Base-by-base conservation (phyloP, 2,329 filamentous ascomycete species). In the Cercospora beticola region DNA sequence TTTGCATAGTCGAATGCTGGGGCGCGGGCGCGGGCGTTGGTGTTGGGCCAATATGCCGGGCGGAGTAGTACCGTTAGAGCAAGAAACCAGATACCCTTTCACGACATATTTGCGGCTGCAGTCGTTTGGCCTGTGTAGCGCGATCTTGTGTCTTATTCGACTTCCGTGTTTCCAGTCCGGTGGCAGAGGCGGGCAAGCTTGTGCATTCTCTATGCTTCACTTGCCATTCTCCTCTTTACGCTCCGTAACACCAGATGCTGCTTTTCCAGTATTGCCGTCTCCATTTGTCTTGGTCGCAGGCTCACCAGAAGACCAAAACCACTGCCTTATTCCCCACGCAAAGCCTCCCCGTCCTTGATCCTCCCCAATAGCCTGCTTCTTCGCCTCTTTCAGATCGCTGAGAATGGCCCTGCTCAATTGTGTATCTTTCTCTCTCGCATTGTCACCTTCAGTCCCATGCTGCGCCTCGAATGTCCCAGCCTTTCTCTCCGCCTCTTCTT, bases 1-100 rank as follows among this genome's bases (percentile, higher is more conserved):
- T 91, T 91, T 76, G 89, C 89, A 70, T 91, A 66, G 62, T 64
- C 54, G 23, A n/a, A 28, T 56, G 49, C 23, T 56, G 23, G 14
- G 4, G 49, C 23, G 49, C 49, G 18, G 18, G 40, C 18, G 46
- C 46, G 49, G 12, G 49, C 23, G 49, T 26, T 28, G 31, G 54
- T 31, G 49, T 46, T 28, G 49, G 18, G 8, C 31, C 60, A 31
- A 40, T 33, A 33, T 49, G 28, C 52, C 43, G 12, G 14, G 28
- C 16, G 62, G 62, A 30, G 49, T 56, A 56, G 49, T 56, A 14
- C 23, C 23, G 14, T 56, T 56, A 56, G 49, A 56, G 64, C 26
- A 46, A 28, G 23, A 54, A 7, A 52, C 12, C 36, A 63, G 62
- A 62, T 65, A 62, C 62, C 26, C 59, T 26, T 56, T 66, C 49